Evolutionary conservation across 331 rosid species (phyloP), one percentile per base, ranked within the genome.

Genomic region (Rosa hybrid): DNA sequence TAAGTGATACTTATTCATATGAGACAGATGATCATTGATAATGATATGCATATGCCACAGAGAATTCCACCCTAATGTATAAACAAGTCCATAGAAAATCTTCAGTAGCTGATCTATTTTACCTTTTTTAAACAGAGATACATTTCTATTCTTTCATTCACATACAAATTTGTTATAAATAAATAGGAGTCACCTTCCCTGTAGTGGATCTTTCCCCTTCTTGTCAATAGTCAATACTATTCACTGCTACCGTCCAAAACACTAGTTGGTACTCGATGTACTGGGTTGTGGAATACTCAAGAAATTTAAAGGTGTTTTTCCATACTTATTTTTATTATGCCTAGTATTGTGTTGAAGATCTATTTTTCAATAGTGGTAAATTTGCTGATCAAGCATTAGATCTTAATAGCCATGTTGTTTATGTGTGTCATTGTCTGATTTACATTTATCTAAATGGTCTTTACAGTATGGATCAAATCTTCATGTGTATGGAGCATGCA

Each of bases 401-500:
- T 34, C 21, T 34, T 7, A 30, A 25, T 57, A 13, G 8, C 44
- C 64, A 13, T 45, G 20, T 27, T 50, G 53, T 49, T 30, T 27
- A 67, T 73, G 59, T 11, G 27, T 39, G 14, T 49, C 17, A 68
- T 68, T 17, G n/a, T n/a, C n/a, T n/a, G n/a, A n/a, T n/a, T n/a
- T n/a, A n/a, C n/a, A n/a, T 17, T 8, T 68, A 0, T 7, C 2
- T 39, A 0, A 38, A 76, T 82, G 57, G 49, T 30, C 41, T 72
- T 74, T 57, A 56, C 85, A 89, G 91, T 88, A 87, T 13, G 65
- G 82, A 20, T 75, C 82, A 16, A 85, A 12, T 8, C 71, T 89
- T 45, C 85, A 85, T 65, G 85, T 89, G 84, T 89, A 87, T 78
- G 83, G n/a, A n/a, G n/a, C n/a, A n/a, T n/a, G n/a, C 86, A 25